These are phyloP conservation scores for Fusarium sp. DNA, from an alignment of 2,329 filamentous ascomycete genomes.

Conservation along the genomic window DNA sequence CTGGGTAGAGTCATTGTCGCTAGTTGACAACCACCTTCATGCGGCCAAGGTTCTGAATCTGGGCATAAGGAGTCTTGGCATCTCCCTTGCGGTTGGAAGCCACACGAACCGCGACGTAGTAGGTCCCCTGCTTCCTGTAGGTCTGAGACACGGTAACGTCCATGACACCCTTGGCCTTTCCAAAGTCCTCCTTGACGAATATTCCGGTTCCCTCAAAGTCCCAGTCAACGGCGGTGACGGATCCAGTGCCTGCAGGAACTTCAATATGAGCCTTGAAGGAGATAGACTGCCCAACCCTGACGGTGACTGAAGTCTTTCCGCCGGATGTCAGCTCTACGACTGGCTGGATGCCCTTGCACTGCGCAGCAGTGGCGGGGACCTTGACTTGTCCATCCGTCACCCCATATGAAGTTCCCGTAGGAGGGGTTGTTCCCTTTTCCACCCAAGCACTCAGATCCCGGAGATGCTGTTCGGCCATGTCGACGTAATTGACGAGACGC, in stretches of 20 bases:
- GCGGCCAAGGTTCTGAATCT: neutral
- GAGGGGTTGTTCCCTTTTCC: slow-evolving; percentile 21
- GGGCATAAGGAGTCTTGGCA: neutral
- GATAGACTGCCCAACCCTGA: neutral
- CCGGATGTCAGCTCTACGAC: neutral
- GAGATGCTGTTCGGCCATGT: slow-evolving; percentile 32
- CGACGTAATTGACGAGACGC: slow-evolving; percentile 23
- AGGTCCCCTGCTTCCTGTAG: neutral
- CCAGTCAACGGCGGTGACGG: neutral
- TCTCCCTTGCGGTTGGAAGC: slow-evolving; percentile 1
- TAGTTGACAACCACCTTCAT: neutral
- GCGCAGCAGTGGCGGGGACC: neutral
- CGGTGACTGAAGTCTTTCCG: neutral
- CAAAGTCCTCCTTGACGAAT: neutral
- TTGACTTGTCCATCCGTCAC: slow-evolving; percentile 25
- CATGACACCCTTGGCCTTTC: neutral
- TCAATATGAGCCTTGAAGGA: neutral
- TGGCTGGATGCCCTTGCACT: slow-evolving; percentile 37
- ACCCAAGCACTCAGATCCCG: slow-evolving; percentile 36
- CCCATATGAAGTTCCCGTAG: slow-evolving; percentile 10
- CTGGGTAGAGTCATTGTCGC: neutral
- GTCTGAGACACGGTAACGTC: neutral
- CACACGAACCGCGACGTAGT: neutral
- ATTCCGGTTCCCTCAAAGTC: neutral
- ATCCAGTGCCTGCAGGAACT: neutral